A percentile compares a stretch with the other conserved stretches of the same genome.
These are phyloP conservation scores for Ormosia emarginata DNA, from an alignment of 306 rosid genomes.

Conservation along the genomic window DNA sequence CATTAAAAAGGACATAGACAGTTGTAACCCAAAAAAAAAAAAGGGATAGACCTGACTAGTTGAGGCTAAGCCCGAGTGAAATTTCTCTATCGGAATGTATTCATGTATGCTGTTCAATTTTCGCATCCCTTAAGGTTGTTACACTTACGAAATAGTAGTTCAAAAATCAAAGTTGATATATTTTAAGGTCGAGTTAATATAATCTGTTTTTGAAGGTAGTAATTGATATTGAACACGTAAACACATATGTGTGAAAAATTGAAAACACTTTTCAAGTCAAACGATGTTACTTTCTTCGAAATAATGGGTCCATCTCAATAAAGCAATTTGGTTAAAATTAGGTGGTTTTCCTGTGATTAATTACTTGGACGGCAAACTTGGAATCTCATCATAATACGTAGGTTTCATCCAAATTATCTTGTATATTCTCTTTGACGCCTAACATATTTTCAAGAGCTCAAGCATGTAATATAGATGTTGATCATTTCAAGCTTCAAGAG, in stretches of 20 bases:
- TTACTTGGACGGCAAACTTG: not conserved
- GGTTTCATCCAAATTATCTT: not conserved
- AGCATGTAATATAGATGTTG: not conserved
- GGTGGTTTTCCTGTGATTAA: not conserved
- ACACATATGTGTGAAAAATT: not conserved
- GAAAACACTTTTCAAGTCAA: slow-evolving; percentile 5
- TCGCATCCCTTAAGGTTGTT: not conserved
- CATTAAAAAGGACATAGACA: not conserved
- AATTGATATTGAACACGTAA: not conserved
- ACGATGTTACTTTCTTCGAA: not conserved
- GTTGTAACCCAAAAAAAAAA: too few relatives aligned
- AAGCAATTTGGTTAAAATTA: not conserved
- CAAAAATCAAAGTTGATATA: not conserved
- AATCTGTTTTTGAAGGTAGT: not conserved
- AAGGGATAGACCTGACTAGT: not conserved
- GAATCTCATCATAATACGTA: not conserved
- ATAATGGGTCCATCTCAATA: not conserved
- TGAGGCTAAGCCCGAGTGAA: not conserved
- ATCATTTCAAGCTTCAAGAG: slow-evolving; percentile 20
- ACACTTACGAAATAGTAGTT: not conserved
- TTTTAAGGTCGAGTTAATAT: not conserved
- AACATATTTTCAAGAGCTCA: not conserved
- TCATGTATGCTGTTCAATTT: not conserved
- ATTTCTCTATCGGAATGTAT: not conserved
- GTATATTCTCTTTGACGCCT: not conserved